Evolutionary conservation across 495 filamentous ascomycete species (phyloP).

Genomic region (Choiromyces venosus): DNA sequence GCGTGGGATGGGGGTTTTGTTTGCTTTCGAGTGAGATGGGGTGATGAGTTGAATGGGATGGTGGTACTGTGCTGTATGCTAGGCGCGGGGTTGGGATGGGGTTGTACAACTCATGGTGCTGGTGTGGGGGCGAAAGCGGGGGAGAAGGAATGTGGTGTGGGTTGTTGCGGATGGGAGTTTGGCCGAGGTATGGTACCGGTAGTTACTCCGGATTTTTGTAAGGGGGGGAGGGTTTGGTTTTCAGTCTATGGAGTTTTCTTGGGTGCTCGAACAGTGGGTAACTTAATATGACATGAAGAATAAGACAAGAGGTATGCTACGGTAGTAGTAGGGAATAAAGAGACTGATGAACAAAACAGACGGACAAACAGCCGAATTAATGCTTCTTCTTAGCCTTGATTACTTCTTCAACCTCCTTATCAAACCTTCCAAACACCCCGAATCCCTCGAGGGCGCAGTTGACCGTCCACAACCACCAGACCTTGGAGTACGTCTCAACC

Average conservation of each 20-base stretch:
- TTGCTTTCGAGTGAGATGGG: not conserved
- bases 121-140: not conserved
- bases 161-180: not conserved
- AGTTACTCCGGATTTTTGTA: not conserved
- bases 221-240: not conserved
- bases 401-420: conserved; percentile 47
- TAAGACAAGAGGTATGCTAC: not conserved
- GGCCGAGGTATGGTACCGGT: not conserved
- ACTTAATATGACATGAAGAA: not conserved
- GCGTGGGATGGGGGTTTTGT: not conserved
- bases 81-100: not conserved
- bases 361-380: conserved; percentile 28
- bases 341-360: not conserved
- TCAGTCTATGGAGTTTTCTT: not conserved
- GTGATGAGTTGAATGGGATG: not conserved
- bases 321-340: not conserved
- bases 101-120: not conserved
- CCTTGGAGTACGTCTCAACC: conserved; percentile 48
- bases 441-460: conserved; percentile 58
- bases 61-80: not conserved
- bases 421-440: conserved; percentile 52
- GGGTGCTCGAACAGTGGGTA: not conserved
- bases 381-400: conserved; percentile 49
- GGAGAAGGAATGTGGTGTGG: not conserved
- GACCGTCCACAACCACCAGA: conserved; percentile 61